Conservation (phyloP, 2,329 filamentous ascomycete genomes). For the Pseudocercospora fijiensis region DNA sequence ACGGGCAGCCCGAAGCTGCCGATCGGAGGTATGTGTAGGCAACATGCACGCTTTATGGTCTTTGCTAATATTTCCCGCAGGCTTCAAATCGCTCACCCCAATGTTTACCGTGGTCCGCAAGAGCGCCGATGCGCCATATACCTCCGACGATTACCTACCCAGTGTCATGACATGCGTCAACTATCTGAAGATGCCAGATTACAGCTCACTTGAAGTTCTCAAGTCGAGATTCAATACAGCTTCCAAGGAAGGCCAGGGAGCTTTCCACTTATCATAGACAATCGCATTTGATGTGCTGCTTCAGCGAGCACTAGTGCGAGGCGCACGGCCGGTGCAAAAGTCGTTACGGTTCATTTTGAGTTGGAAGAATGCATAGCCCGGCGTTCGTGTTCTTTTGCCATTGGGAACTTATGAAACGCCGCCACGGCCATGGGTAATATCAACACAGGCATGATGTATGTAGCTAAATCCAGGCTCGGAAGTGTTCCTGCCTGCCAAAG, state of each 20-base stretch:
- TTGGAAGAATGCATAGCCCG: conserved; percentile 10
- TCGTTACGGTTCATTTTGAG: conserved; percentile 4
- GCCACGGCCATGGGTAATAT: conserved; percentile 2
- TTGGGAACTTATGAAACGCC: neutral
- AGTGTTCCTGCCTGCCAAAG: conserved; percentile 3
- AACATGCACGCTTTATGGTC: conserved; percentile 8
- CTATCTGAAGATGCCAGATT: conserved; percentile 96
- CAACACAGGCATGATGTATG: conserved; percentile 8
- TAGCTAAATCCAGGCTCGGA: neutral
- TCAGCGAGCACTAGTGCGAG: neutral
- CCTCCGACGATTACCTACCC: conserved; percentile 95
- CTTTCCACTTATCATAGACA: conserved; percentile 72
- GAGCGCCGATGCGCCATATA: conserved; percentile 90
- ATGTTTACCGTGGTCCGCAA: conserved; percentile 99
- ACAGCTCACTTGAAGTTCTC: conserved; percentile 75
- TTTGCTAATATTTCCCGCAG: conserved; percentile 48
- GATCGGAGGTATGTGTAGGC: conserved; percentile 75
- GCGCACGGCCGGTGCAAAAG: neutral
- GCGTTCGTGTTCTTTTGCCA: neutral
- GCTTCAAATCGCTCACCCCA: conserved; percentile 93
- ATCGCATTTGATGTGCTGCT: neutral
- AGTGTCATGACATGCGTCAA: conserved; percentile 99
- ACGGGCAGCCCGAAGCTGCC: conserved; percentile 97
- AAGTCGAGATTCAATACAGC: conserved; percentile 77
- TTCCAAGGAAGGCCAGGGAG: conserved; percentile 92